phyloP scores from a whole-genome alignment of 2,329 filamentous ascomycete species.

The Colletotrichum filicis region DNA sequence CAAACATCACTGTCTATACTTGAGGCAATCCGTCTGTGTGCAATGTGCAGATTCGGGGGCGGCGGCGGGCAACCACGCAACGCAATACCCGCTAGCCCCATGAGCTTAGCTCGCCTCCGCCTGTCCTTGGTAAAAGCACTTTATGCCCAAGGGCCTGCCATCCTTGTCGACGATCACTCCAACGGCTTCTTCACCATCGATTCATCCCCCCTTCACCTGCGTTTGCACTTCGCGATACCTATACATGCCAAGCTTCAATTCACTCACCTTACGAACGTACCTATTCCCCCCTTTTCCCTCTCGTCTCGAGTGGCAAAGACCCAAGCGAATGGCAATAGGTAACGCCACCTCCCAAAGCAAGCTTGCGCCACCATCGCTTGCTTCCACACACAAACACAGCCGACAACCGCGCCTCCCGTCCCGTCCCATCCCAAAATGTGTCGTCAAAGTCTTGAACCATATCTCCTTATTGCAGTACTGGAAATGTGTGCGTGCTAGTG shows the following conservation, averaged over 20 bases:
- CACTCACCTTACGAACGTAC: no score
- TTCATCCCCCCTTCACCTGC: not conserved
- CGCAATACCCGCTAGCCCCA: not conserved
- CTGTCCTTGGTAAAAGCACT: not conserved
- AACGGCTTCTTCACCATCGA: not conserved
- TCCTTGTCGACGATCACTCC: constrained; percentile 5
- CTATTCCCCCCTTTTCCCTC: not conserved
- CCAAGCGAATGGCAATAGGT: not conserved
- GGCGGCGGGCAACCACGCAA: no score
- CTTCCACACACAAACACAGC: not conserved
- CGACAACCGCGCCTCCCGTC: not conserved
- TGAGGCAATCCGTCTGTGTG: not conserved
- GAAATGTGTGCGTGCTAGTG: not conserved
- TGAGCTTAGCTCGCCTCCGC: not conserved
- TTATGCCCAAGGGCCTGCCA: not conserved
- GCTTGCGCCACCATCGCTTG: not conserved
- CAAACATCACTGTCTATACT: not conserved
- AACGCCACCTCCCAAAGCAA: not conserved
- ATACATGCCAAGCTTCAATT: not conserved
- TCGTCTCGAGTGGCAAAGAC: not conserved
- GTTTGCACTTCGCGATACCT: not conserved
- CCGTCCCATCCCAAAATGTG: not conserved
- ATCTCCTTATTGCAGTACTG: not conserved
- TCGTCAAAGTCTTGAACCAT: not conserved
- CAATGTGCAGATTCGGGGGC: not conserved